These are phyloP conservation scores for Pleoardoris graminearum DNA, from an alignment of 2,329 filamentous ascomycete genomes.

Conservation along the genomic window DNA sequence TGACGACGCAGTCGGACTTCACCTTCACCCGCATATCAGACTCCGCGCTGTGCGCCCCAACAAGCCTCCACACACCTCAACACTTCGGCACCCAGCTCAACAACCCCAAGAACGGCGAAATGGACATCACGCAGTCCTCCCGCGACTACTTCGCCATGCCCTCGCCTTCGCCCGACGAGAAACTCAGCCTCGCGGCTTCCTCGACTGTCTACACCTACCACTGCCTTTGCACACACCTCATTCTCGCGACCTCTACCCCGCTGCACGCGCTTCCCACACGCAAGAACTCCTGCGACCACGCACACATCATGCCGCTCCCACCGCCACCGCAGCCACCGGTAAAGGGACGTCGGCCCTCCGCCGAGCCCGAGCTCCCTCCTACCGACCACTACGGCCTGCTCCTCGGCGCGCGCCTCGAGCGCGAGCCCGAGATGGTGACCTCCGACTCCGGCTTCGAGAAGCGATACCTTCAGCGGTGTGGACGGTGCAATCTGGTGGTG, in stretches of 20 bases:
- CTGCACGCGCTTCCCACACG: slow-evolving; percentile 59
- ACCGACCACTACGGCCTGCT: slow-evolving; percentile 55
- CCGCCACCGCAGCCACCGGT: slow-evolving; percentile 25
- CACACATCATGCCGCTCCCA: slow-evolving; percentile 61
- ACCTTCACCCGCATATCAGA: not conserved
- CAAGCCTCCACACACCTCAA: not conserved
- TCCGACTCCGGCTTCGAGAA: slow-evolving; percentile 70
- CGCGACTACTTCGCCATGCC: slow-evolving; percentile 40
- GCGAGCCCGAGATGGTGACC: slow-evolving; percentile 56
- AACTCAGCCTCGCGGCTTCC: slow-evolving; percentile 40
- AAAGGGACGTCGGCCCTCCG: slow-evolving; percentile 15
- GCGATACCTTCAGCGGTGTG: slow-evolving; percentile 61
- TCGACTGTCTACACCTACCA: slow-evolving; percentile 58
- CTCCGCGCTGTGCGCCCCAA: not conserved
- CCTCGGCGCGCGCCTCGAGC: slow-evolving; percentile 53
- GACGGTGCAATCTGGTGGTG: slow-evolving; percentile 62
- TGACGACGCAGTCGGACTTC: not conserved
- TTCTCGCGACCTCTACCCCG: slow-evolving; percentile 62
- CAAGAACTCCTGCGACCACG: slow-evolving; percentile 53
- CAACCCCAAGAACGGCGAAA: slow-evolving; percentile 15
- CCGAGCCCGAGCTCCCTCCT: slow-evolving; percentile 19
- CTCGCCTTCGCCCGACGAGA: slow-evolving; percentile 34
- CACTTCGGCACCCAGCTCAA: not conserved
- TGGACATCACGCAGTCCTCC: slow-evolving; percentile 38
- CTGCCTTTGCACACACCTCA: slow-evolving; percentile 68